phyloP scores from a whole-genome alignment of 2,329 filamentous ascomycete species.

The Stemphylium vesicarium region DNA sequence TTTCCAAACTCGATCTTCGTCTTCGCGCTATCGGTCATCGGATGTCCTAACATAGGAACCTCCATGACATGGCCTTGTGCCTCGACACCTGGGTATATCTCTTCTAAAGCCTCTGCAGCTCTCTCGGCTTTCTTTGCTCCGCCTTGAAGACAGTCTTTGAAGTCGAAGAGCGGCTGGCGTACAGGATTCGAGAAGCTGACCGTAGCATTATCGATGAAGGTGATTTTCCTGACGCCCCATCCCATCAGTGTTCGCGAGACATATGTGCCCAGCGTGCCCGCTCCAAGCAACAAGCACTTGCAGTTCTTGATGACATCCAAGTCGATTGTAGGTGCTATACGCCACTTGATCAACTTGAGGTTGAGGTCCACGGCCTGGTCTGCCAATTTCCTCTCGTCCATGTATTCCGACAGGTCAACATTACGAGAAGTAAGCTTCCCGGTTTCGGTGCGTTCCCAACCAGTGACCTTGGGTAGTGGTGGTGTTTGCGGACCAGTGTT shows the following conservation, averaged over 20 bases:
- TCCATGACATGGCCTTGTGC: conserved; percentile 79
- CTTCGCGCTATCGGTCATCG: conserved; percentile 74
- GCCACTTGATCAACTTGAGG: conserved; percentile 98
- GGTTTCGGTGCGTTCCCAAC: conserved; percentile 86
- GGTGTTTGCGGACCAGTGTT: conserved; percentile 35
- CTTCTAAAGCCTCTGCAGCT: conserved; percentile 78
- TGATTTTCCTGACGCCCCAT: conserved; percentile 95
- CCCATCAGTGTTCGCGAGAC: conserved; percentile 90
- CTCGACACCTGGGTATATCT: conserved; percentile 91
- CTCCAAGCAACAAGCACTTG: conserved; percentile 87
- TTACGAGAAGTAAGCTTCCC: conserved; percentile 79
- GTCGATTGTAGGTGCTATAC: conserved; percentile 86
- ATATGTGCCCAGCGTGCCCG: conserved; percentile 92
- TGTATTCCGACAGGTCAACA: conserved; percentile 86
- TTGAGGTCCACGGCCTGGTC: conserved; percentile 97
- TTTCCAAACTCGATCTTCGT: conserved; percentile 76
- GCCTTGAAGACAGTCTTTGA: conserved; percentile 85
- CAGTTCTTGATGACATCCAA: conserved; percentile 88
- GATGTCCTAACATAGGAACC: conserved; percentile 95
- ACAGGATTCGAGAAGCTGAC: conserved; percentile 98
- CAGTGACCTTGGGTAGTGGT: conserved; percentile 86
- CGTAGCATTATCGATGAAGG: conserved; percentile 89
- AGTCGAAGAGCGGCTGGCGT: conserved; percentile 89
- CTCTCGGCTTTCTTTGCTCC: conserved; percentile 82
- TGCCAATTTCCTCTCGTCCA: conserved; percentile 86